Base-by-base conservation (phyloP, 2,329 filamentous ascomycete genomes). In the Cryphonectria naterciae region DNA sequence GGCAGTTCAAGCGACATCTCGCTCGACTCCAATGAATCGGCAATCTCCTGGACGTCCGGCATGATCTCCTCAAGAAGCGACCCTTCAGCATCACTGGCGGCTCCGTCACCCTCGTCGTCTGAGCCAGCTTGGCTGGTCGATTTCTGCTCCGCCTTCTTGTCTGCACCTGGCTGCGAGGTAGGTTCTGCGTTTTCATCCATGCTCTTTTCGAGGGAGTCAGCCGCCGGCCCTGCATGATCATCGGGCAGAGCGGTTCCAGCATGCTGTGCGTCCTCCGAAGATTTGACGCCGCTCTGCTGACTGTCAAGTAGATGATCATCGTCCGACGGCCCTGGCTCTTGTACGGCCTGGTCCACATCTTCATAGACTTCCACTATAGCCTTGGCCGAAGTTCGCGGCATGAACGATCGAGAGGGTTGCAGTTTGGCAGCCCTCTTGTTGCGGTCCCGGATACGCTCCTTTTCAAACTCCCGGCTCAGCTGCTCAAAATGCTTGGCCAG, bases 401-500 rank as follows among this genome's bases (percentile, higher is more conserved):
- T 81, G 78, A 95, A 95, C 0, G 94, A 93, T 73, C 95, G 89
- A 19, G 93, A 93, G 79, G 88, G 85, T 60, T 86, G 84, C 78
- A 92, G 90, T 77, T 91, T 94, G 62, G 93, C 92, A 37, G 93
- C 93, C 71, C 93, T 86, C 79, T 94, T 92, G 76, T 91, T 92
- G 74, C 93, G 89, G 79, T 98, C 95, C 65, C 93, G 91, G 75
- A 97, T 88, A 61, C 96, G 89, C 81, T 99, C 95, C 76, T 95
- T 97, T 78, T 98, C 94, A 75, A 99, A 99, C 78, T 99, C 97
- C 35, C 95, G 91, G 76, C 94, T 98, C 70, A 99, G 86, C 79
- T 98, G 95, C 80, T 99, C 97, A 78, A 99, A 98, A 79, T 98
- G 96, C 75, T 93, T 93, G 25, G 96, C 94, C 65, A 99, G 85